Base-by-base conservation (phyloP, 1,284 basidiomycete genomes). In the Ustilago trichophora region DNA sequence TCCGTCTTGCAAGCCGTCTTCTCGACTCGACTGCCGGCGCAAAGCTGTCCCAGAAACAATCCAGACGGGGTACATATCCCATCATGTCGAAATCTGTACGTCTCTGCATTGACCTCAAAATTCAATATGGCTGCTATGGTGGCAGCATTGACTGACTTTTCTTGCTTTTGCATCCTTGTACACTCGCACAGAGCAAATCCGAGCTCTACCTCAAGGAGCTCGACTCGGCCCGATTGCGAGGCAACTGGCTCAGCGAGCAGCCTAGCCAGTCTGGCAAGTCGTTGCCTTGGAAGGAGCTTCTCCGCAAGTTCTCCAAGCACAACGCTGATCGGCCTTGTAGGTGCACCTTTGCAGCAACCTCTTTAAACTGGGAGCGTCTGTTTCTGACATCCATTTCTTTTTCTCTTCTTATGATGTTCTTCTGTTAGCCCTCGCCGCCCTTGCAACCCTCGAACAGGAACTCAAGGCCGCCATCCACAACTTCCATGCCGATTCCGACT, bases 271-370 rank as follows among this genome's bases (percentile, higher is more conserved):
- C 43, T 9, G 57, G 47, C 42, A 58, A 37, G 43, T 24, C 34
- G 22, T 41, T 55, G 15, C 52, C 70, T 22, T 80, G 80, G 72
- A 38, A 65, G n/a, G 82, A 83, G 56, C 73, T 80, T 18, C 49
- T 82, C 15, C 72, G 80, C 51, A 82, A 82, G 58, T 82, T 75
- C 43, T 43, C 57, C 40, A 82, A 83, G 67, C 81, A 82, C 76
- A 82, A 82, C 34, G 54, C 79, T 6, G 60, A 72, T 37, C 44
- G 56, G 27, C 35, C 59, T 22, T 45, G 72, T 76, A 41, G 50
- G 73, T 72, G 27, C 19, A 6, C 16, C 27, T 29, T 29, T 29
- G 27, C 27, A 29, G 7, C 27, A 7, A 29, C 27, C 27, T 29
- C 13, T n/a, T n/a, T n/a, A n/a, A n/a, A n/a, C n/a, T n/a, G n/a